A percentile compares a stretch with the other conserved stretches of the same genome.
These are phyloP conservation scores for Diaporthe vexans DNA, from an alignment of 2,329 filamentous ascomycete species.

Conservation along the genomic window DNA sequence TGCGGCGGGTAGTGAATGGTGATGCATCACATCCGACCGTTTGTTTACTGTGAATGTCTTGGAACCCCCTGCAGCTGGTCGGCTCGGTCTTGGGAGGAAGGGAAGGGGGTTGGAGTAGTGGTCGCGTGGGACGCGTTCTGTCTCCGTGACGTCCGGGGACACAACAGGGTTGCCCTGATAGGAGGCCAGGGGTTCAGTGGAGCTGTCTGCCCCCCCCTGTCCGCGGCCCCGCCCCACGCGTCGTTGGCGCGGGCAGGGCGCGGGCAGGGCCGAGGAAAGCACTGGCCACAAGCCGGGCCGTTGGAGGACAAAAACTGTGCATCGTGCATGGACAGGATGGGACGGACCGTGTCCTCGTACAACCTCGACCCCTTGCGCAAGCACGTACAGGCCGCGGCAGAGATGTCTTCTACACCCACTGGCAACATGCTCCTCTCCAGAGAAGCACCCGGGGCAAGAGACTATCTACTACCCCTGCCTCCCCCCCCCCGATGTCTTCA, in stretches of 20 bases:
- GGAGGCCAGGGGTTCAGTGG: constrained; percentile 20
- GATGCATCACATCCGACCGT: constrained; percentile 7
- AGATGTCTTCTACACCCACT: not conserved
- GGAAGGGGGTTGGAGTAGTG: not conserved
- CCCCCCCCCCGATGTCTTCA: too few relatives aligned
- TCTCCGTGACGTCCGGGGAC: not conserved
- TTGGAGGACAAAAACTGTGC: not conserved
- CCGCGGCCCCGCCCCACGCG: not conserved
- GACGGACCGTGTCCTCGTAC: not conserved
- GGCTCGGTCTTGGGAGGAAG: not conserved
- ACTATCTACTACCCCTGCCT: not conserved
- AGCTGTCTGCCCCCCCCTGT: not conserved
- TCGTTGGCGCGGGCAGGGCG: not conserved
- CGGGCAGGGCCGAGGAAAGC: constrained; percentile 17
- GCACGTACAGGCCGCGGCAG: not conserved
- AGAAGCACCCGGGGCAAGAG: constrained; percentile 15
- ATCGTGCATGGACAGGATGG: not conserved
- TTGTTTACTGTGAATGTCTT: not conserved
- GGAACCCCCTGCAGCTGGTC: constrained; percentile 18
- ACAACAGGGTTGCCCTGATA: constrained; percentile 7
- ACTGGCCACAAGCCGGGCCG: constrained; percentile 20
- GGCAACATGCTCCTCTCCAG: not conserved
- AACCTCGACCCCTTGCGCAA: not conserved
- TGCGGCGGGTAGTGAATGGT: not conserved
- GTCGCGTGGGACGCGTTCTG: constrained; percentile 27